Conservation (phyloP, 768 basidiomycete genomes). For the Lactifluus rugatus region DNA sequence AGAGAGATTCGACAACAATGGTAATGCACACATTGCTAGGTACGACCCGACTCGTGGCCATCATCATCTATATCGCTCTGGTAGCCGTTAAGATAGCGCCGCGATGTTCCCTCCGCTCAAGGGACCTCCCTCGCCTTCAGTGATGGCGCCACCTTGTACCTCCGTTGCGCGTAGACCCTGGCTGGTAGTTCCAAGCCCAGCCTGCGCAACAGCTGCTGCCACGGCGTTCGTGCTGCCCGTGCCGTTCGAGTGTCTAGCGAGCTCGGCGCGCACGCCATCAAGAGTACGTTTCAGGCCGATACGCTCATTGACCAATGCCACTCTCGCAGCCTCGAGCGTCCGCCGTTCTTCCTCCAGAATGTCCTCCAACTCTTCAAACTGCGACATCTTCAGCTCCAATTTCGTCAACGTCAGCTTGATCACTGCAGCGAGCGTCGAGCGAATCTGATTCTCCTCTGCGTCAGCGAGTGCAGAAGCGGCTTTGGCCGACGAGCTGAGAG, state of each 20-base stretch:
- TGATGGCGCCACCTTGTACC: constrained; percentile 35
- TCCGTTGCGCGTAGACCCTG: constrained; percentile 51
- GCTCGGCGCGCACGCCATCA: constrained; percentile 55
- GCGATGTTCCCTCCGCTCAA: constrained; percentile 45
- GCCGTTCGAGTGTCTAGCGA: constrained; percentile 41
- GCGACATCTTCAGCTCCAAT: constrained; percentile 87
- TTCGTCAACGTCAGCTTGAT: constrained; percentile 81
- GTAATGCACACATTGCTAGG: not conserved
- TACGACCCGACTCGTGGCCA: not conserved
- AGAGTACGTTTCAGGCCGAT: constrained; percentile 60
- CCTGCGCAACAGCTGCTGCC: constrained; percentile 28
- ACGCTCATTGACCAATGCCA: constrained; percentile 74
- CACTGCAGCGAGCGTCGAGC: constrained; percentile 65
- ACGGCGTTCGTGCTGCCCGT: constrained; percentile 20
- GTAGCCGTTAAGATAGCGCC: constrained; percentile 33
- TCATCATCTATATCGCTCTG: not conserved
- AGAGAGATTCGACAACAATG: not conserved
- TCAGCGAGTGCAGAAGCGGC: constrained; percentile 73
- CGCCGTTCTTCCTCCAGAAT: constrained; percentile 85
- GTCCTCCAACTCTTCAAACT: constrained; percentile 92
- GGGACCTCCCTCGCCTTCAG: constrained; percentile 48
- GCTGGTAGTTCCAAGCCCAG: constrained; percentile 44
- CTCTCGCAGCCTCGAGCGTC: constrained; percentile 70
- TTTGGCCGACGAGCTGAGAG: constrained; percentile 81
- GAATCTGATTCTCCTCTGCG: constrained; percentile 76